Conservation (phyloP, 768 basidiomycete genomes). For the Suillus lakei region DNA sequence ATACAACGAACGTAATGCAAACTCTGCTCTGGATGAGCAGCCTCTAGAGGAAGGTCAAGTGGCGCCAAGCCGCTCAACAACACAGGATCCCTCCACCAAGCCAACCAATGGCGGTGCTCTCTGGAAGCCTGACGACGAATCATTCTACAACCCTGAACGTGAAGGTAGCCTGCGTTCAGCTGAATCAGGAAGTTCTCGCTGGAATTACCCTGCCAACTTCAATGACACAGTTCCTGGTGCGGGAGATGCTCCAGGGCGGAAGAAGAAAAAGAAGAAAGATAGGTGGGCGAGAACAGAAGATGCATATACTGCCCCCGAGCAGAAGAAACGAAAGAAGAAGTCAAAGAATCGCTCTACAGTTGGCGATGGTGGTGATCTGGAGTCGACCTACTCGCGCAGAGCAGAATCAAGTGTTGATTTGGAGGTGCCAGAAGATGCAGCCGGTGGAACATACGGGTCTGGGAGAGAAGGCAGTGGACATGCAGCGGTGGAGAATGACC, state of each 20-base stretch:
- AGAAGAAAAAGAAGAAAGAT: slow-evolving; percentile 84
- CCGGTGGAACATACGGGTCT: slow-evolving; percentile 65
- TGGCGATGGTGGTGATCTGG: slow-evolving; percentile 36
- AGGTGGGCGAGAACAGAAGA: slow-evolving; percentile 88
- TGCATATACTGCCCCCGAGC: slow-evolving; percentile 58
- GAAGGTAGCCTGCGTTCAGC: slow-evolving; percentile 43
- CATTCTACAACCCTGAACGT: slow-evolving; percentile 58
- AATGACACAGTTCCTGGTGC: slow-evolving; percentile 55
- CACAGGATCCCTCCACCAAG: slow-evolving; percentile 14
- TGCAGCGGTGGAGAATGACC: slow-evolving; percentile 21
- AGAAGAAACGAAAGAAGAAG: slow-evolving; percentile 71
- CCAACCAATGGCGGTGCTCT: slow-evolving; percentile 51
- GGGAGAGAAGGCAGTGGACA: slow-evolving; percentile 19
- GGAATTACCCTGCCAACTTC: slow-evolving; percentile 89
- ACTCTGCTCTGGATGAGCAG: slow-evolving; percentile 72
- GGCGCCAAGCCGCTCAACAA: slow-evolving; percentile 19
- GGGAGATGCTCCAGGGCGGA: slow-evolving; percentile 48
- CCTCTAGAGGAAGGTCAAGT: slow-evolving; percentile 82
- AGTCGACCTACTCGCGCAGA: slow-evolving; percentile 37
- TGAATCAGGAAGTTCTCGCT: slow-evolving; percentile 55
- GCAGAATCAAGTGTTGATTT: slow-evolving; percentile 50
- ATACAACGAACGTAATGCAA: slow-evolving; percentile 80
- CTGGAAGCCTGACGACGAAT: slow-evolving; percentile 80
- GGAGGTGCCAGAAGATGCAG: slow-evolving; percentile 67
- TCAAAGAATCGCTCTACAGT: slow-evolving; percentile 51